phyloP scores from a whole-genome alignment of 345 rosid genomes.

The Eucalyptus marginata region DNA sequence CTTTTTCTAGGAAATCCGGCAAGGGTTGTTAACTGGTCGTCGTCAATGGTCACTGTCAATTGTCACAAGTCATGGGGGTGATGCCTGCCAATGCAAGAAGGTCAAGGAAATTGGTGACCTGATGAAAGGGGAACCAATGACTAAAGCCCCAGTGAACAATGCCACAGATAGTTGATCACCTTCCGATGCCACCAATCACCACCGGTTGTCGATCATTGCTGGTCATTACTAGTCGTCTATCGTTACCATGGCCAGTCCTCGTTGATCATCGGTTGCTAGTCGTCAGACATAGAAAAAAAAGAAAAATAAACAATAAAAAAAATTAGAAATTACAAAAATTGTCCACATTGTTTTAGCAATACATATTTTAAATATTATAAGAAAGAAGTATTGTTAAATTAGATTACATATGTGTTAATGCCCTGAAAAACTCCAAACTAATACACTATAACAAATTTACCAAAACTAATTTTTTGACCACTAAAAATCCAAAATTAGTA shows the following conservation, averaged over 20 bases:
- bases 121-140: fast-evolving
- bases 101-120: no score
- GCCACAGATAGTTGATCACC: not conserved
- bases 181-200: not conserved
- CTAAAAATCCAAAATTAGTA: fast-evolving
- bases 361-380: no score
- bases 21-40: fast-evolving
- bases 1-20: no score
- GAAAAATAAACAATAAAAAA: no score
- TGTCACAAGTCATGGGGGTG: no score
- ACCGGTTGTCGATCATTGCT: fast-evolving
- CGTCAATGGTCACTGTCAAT: no score
- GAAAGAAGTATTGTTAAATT: no score
- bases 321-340: no score
- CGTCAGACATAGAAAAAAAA: fast-evolving
- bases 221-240: not conserved
- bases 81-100: fast-evolving
- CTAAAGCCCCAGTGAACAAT: no score
- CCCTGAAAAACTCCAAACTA: fast-evolving
- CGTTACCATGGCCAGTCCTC: fast-evolving
- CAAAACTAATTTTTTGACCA: no score
- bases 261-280: fast-evolving
- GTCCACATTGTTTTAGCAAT: fast-evolving
- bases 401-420: no score
- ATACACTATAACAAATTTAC: no score